phyloP scores from a whole-genome alignment of 1,284 basidiomycete species.

The Testicularia cyperi region DNA sequence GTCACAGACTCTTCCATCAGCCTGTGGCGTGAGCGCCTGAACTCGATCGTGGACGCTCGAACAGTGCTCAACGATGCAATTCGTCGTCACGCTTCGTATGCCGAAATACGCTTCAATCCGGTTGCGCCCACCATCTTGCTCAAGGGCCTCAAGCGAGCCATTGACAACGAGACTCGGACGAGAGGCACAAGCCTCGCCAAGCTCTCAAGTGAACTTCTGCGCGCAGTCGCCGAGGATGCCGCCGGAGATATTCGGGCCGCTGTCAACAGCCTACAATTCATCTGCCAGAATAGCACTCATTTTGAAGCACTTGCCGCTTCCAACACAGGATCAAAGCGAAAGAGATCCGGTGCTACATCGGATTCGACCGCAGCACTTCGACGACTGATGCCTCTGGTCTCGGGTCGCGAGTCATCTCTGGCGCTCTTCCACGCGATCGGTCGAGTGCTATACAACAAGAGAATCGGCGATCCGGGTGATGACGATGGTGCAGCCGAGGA shows the following conservation, averaged over 20 bases:
- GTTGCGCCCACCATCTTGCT: conserved; percentile 82
- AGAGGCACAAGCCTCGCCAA: background rate
- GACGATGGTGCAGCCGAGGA: conserved; percentile 16
- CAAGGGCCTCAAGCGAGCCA: conserved; percentile 69
- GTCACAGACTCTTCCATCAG: conserved; percentile 65
- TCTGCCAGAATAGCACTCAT: conserved; percentile 50
- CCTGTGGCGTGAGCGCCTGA: conserved; percentile 60
- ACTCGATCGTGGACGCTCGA: conserved; percentile 67
- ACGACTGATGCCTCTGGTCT: conserved; percentile 11
- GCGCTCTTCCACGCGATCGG: conserved; percentile 90
- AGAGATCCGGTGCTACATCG: background rate
- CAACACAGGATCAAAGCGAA: background rate
- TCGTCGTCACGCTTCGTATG: conserved; percentile 69
- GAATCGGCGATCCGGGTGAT: conserved; percentile 63
- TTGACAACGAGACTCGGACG: background rate
- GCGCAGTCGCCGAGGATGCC: conserved; percentile 70
- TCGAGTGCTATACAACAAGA: conserved; percentile 91
- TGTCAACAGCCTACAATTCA: conserved; percentile 86
- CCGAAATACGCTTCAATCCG: conserved; percentile 83
- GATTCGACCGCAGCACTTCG: conserved; percentile 1
- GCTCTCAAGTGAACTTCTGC: conserved; percentile 8
- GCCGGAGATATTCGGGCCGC: conserved; percentile 91
- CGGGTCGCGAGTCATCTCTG: conserved; percentile 74
- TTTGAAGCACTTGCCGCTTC: conserved; percentile 1
- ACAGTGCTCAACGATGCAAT: conserved; percentile 69